Conservation (phyloP, 2,329 filamentous ascomycete genomes). For the Polychaeton citri region DNA sequence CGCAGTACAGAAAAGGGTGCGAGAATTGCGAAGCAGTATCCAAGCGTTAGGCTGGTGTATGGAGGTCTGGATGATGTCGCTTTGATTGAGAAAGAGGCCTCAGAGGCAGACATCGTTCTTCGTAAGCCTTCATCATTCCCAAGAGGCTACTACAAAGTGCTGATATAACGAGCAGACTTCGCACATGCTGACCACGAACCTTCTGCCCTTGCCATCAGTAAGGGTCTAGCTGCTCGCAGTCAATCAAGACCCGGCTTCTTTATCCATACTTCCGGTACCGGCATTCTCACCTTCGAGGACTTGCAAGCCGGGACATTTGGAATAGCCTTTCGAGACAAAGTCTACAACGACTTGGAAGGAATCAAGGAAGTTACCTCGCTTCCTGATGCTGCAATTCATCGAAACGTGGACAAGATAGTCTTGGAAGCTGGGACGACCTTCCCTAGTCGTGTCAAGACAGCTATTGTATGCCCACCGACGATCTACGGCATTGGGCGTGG, state of each 20-base stretch:
- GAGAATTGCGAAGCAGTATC: conserved; percentile 31
- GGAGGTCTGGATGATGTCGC: conserved; percentile 34
- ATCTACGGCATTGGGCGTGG: conserved; percentile 53
- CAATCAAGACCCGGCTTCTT: too few species aligned
- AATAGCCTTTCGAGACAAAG: conserved; percentile 28
- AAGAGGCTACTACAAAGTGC: too few species aligned
- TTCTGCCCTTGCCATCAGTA: conserved; percentile 34
- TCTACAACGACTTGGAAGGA: conserved; percentile 44
- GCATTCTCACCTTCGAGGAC: conserved; percentile 41
- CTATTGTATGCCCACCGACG: conserved; percentile 50
- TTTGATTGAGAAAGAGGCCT: conserved; percentile 31
- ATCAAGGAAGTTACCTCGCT: conserved; percentile 35
- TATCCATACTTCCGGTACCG: conserved; percentile 43
- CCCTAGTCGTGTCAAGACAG: conserved; percentile 40
- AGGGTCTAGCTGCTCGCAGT: too few species aligned
- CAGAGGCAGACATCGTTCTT: conserved; percentile 38
- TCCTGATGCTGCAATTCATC: conserved; percentile 45
- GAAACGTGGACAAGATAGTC: conserved; percentile 58
- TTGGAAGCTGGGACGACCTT: conserved; percentile 33
- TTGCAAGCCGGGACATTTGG: conserved; percentile 32
- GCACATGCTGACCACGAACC: conserved; percentile 32
- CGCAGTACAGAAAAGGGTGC: conserved; percentile 37
- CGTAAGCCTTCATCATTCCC: conserved; percentile 17
- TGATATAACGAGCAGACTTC: conserved; percentile 29
- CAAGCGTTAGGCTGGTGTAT: conserved; percentile 37